These are phyloP conservation scores for Metschnikowia picachoensis DNA, from an alignment of 805 yeast species.

Conservation along the genomic window DNA sequence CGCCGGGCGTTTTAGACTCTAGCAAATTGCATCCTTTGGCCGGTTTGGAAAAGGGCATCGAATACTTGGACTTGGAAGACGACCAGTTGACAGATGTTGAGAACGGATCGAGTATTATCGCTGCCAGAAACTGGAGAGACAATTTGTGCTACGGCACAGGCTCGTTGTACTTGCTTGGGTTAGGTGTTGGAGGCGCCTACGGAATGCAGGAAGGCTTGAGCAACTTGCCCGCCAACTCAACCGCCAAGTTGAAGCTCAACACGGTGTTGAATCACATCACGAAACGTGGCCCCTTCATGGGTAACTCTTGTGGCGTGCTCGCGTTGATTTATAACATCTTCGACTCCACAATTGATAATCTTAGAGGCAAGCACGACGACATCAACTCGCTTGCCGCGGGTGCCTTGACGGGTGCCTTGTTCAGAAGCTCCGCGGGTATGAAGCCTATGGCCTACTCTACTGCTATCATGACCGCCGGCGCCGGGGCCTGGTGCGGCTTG, in stretches of 20 bases:
- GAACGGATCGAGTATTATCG: slow-evolving; percentile 86
- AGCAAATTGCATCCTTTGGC: slow-evolving; percentile 85
- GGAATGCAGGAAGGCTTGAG: slow-evolving; percentile 86
- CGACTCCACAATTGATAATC: slow-evolving; percentile 71
- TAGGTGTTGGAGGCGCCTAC: slow-evolving; percentile 84
- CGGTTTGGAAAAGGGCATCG: slow-evolving; percentile 84
- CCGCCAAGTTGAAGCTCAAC: slow-evolving; percentile 80
- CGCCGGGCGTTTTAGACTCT: slow-evolving; percentile 64
- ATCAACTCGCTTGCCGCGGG: slow-evolving; percentile 84
- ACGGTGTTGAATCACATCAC: slow-evolving; percentile 90
- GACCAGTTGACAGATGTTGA: slow-evolving; percentile 66
- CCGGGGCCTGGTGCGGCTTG: slow-evolving; percentile 88
- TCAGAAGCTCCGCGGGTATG: slow-evolving; percentile 78
- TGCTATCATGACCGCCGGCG: slow-evolving; percentile 80
- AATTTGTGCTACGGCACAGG: slow-evolving; percentile 98
- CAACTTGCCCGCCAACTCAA: slow-evolving; percentile 68
- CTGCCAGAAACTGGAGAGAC: slow-evolving; percentile 97
- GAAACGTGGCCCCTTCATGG: slow-evolving; percentile 92
- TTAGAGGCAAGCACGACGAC: slow-evolving; percentile 88
- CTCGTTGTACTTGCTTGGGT: slow-evolving; percentile 80
- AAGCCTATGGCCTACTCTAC: slow-evolving; percentile 87
- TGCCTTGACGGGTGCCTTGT: slow-evolving; percentile 86
- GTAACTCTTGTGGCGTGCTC: slow-evolving; percentile 92
- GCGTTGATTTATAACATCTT: slow-evolving; percentile 85
- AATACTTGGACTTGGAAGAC: slow-evolving; percentile 87